Base-by-base conservation (phyloP, 768 basidiomycete species). In the Glaciozyma martinii region DNA sequence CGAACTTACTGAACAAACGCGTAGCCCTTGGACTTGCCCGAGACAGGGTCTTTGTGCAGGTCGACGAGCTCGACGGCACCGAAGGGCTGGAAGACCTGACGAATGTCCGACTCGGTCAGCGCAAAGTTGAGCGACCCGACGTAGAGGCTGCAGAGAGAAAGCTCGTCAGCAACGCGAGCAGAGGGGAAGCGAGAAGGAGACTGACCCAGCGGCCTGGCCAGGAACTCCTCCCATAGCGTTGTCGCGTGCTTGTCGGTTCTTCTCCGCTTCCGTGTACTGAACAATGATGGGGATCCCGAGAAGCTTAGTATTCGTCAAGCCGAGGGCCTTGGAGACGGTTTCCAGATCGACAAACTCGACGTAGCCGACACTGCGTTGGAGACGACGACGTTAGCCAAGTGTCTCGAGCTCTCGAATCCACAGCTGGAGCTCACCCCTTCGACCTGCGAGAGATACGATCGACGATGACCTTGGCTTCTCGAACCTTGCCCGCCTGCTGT, bases 221-320 rank as follows among this genome's bases (percentile, higher is more conserved):
- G 33, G 15, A 5, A 54, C 59, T 9, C 62, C 59, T 9, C 62
- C 65, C 43, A 37, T 10, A 44, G 21, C 23, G 33, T 21, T 52
- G 44, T 21, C 50, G 54, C 63, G 65, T 8, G 68, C 68, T 46
- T 66, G 68, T 10, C 68, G 68, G 47, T 70, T 95, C 75, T 91
- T 83, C 80, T 98, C 94, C 50, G 95, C 87, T 81, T 99, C 95
- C 71, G 94, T 98, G 68, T 90, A 84, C 77, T 95, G 91, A 56
- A 99, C 89, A 80, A 89, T 87, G 72, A 99, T 91, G 61, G 95
- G 95, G 61, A 98, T 82, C 73, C 95, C 95, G 90, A 99, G 93
- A 67, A 99, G 92, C 66, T 94, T 85, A 56, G 93, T 95, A 73
- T 95, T 95, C 75, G 87, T 86, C 63, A 98, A 82, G 70, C 82